phyloP scores from a whole-genome alignment of 495 filamentous ascomycete species.

The Penicillium nucicola region DNA sequence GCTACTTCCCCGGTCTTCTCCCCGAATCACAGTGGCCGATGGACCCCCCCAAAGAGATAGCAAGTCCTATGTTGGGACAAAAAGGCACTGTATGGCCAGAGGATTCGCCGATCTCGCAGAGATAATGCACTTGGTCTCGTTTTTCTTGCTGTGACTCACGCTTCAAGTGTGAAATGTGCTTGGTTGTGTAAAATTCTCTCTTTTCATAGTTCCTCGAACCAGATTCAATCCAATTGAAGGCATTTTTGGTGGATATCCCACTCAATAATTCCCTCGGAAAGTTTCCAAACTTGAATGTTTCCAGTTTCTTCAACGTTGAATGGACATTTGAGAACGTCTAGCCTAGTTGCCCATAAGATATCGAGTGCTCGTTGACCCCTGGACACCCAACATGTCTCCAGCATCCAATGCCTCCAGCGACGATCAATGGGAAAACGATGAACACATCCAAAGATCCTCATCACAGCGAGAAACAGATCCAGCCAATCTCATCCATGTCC shows the following conservation, averaged over 20 bases:
- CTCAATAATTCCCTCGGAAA: conserved; percentile 9
- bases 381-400: conserved; percentile 10
- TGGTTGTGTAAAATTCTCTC: neutral
- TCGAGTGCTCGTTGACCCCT: neutral
- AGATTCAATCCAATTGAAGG: conserved; percentile 13
- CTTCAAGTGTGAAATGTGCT: conserved; percentile 1
- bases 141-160: conserved; percentile 18
- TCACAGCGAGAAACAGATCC: conserved; percentile 1
- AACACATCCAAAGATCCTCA: conserved; percentile 9
- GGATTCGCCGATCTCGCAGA: conserved; percentile 9
- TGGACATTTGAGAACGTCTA: neutral
- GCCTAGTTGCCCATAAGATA: neutral
- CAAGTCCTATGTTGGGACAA: neutral
- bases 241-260: neutral
- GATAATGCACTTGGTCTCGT: conserved; percentile 2
- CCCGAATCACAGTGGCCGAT: conserved; percentile 6
- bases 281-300: conserved; percentile 1
- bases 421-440: conserved; percentile 10
- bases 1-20: conserved; percentile 11
- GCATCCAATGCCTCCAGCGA: conserved; percentile 18
- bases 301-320: neutral
- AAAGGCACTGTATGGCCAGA: too few relatives aligned
- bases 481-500: conserved; percentile 17
- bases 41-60: neutral
- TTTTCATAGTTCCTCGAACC: neutral